phyloP scores from a whole-genome alignment of 2,329 filamentous ascomycete genomes.

The Neurospora crassa region DNA sequence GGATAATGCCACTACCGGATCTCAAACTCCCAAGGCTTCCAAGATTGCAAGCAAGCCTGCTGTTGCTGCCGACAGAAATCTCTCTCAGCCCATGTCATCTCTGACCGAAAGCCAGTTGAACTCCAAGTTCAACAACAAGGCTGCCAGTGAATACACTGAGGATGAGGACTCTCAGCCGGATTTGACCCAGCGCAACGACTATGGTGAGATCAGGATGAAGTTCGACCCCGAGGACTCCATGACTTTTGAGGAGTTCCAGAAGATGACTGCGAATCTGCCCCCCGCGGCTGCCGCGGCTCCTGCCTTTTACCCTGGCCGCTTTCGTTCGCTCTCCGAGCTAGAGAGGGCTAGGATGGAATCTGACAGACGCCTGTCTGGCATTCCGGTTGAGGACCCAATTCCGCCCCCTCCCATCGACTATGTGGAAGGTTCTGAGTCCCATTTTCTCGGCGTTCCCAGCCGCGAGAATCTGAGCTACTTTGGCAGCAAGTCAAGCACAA shows the following conservation, averaged over 20 bases:
- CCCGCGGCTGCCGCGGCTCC: not conserved
- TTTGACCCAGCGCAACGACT: not conserved
- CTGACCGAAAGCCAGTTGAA: not conserved
- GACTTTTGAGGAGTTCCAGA: not conserved
- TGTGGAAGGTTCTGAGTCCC: not conserved
- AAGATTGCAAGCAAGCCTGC: not conserved
- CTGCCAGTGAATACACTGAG: not conserved
- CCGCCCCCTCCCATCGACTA: not conserved
- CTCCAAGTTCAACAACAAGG: not conserved
- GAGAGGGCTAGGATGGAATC: not conserved
- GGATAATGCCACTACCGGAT: conserved; percentile 14
- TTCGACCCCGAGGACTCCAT: not conserved
- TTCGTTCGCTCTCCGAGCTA: not conserved
- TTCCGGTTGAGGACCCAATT: not conserved
- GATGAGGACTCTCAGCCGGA: not conserved
- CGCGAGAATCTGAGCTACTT: not conserved
- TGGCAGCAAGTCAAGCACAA: conserved; percentile 1
- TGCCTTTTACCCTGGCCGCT: not conserved
- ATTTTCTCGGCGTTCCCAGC: not conserved
- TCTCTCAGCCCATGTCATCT: not conserved
- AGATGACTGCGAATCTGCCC: not conserved
- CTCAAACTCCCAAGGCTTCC: conserved; percentile 16
- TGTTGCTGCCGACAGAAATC: not conserved
- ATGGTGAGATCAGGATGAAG: not conserved
- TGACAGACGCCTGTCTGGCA: not conserved